Evolutionary conservation across 208 protist species (phyloP).

Genomic region (Leishmania major): DNA sequence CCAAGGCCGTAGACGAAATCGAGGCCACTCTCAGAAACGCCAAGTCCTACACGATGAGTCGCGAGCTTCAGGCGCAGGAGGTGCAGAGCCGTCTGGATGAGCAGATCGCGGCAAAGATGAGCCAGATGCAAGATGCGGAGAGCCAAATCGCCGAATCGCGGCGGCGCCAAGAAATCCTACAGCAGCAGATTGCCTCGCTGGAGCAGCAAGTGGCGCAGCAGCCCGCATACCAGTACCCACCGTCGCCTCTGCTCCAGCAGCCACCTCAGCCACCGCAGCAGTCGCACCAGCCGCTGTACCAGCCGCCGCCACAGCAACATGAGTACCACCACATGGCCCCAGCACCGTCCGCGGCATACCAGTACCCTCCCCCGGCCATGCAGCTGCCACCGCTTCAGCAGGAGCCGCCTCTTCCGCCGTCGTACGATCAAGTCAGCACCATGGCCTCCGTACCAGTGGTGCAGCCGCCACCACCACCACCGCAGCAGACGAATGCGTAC

Average conservation of each 20-base stretch:
- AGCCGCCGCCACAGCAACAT: constrained; percentile 15
- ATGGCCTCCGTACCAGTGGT: not conserved
- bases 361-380: constrained; percentile 4
- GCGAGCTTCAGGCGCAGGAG: constrained; percentile 62
- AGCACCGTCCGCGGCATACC: not conserved
- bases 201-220: constrained; percentile 23
- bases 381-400: not conserved
- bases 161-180: constrained; percentile 42
- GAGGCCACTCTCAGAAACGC: constrained; percentile 50
- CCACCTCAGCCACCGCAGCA: not conserved
- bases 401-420: constrained; percentile 13
- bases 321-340: not conserved
- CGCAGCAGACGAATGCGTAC: constrained; percentile 11
- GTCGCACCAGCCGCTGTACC: not conserved
- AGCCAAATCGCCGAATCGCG: constrained; percentile 47
- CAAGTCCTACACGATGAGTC: constrained; percentile 65
- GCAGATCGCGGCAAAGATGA: constrained; percentile 78
- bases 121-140: constrained; percentile 55
- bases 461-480: constrained; percentile 9
- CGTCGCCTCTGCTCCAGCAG: not conserved
- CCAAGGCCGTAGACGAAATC: constrained; percentile 55
- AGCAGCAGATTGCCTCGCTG: constrained; percentile 31
- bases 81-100: constrained; percentile 58
- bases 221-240: not conserved
- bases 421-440: constrained; percentile 30